phyloP scores from a whole-genome alignment of 2,329 filamentous ascomycete genomes.

The Pseudogymnoascus sp. region DNA sequence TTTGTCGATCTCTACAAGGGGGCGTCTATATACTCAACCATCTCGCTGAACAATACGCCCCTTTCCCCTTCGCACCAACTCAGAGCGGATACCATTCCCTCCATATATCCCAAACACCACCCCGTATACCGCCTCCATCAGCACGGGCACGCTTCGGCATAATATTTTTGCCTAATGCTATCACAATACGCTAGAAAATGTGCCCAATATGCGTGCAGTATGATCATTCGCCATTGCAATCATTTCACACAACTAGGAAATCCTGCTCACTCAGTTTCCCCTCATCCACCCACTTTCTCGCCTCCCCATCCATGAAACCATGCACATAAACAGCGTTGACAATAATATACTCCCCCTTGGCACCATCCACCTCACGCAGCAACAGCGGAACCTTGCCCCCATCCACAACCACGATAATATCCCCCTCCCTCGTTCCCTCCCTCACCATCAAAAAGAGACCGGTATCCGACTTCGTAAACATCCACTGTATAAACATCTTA shows the following conservation, averaged over 20 bases:
- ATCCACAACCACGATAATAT: conserved; percentile 1
- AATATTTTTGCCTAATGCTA: too few relatives aligned
- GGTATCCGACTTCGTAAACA: not conserved
- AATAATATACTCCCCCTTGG: not conserved
- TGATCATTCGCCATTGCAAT: not conserved
- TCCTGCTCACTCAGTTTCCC: not conserved
- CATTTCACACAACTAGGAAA: not conserved
- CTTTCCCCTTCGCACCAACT: too few relatives aligned
- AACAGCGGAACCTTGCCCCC: conserved; percentile 4
- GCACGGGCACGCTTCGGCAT: too few relatives aligned
- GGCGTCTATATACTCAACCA: too few relatives aligned
- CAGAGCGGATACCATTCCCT: too few relatives aligned
- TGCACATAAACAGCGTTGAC: not conserved
- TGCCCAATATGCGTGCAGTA: too few relatives aligned
- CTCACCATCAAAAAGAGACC: conserved; percentile 8
- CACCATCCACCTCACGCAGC: not conserved
- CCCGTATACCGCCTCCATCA: too few relatives aligned
- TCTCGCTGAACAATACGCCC: too few relatives aligned
- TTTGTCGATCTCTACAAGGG: too few relatives aligned
- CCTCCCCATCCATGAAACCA: not conserved
- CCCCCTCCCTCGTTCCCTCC: not conserved
- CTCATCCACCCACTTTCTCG: not conserved
- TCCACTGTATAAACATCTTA: not conserved
- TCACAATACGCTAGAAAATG: too few relatives aligned
- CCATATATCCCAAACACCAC: too few relatives aligned